phyloP scores from a whole-genome alignment of 495 filamentous ascomycete genomes.

The Penicillium cosmopolitanum region DNA sequence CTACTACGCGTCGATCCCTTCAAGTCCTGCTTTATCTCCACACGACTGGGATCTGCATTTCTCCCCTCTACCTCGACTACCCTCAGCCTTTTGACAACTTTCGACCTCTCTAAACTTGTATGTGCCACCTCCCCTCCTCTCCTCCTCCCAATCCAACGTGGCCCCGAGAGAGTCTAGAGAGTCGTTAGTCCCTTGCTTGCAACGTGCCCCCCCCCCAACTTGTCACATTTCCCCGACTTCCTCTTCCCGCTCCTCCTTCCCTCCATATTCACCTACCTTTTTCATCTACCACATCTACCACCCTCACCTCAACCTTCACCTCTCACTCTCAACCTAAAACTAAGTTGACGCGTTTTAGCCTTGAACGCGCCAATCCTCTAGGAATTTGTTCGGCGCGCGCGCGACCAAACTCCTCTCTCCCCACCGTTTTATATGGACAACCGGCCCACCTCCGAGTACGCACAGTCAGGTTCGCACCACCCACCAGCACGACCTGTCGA shows the following conservation, averaged over 20 bases:
- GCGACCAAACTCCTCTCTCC: neutral
- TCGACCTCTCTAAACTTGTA: neutral
- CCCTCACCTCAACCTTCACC: neutral
- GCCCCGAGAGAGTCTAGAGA: slow-evolving; percentile 7
- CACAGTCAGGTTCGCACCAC: slow-evolving; percentile 98
- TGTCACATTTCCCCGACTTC: slow-evolving; percentile 33
- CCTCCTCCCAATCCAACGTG: slow-evolving; percentile 21
- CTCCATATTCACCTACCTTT: neutral
- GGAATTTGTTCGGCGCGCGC: slow-evolving; percentile 1
- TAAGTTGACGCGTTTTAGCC: slow-evolving; percentile 18
- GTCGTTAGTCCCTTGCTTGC: slow-evolving; percentile 40
- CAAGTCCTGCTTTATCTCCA: slow-evolving; percentile 22
- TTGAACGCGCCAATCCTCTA: slow-evolving; percentile 4
- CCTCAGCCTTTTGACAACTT: neutral
- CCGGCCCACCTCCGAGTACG: slow-evolving; percentile 87
- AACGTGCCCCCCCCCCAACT: slow-evolving; percentile 25
- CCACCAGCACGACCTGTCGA: slow-evolving; percentile 66
- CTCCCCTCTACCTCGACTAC: slow-evolving; percentile 4
- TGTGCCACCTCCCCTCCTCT: slow-evolving; percentile 4
- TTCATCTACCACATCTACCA: neutral
- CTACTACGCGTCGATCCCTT: slow-evolving; percentile 34
- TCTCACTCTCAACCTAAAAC: slow-evolving; percentile 15
- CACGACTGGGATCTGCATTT: slow-evolving; percentile 15
- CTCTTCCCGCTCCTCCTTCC: slow-evolving; percentile 17
- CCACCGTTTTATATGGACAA: slow-evolving; percentile 67